Conservation (phyloP, 352 stramenopile genomes). For the Phytophthora melonis region DNA sequence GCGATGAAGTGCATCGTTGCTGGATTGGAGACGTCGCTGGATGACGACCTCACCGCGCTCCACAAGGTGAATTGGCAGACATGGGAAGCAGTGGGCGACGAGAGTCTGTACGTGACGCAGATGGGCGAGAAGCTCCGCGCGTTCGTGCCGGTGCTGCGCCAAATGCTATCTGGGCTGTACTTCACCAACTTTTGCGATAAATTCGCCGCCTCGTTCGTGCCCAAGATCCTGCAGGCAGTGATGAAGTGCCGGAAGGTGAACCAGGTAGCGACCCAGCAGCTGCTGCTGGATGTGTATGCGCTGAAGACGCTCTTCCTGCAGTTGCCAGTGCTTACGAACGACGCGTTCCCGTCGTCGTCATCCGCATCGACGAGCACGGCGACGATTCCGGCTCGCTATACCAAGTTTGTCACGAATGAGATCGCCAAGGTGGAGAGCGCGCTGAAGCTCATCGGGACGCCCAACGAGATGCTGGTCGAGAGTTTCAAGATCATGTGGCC, state of each 20-base stretch:
- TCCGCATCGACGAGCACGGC: constrained; percentile 51
- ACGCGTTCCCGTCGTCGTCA: constrained; percentile 45
- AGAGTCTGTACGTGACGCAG: constrained; percentile 94
- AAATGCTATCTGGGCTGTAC: constrained; percentile 93
- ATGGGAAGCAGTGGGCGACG: constrained; percentile 96
- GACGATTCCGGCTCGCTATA: constrained; percentile 94
- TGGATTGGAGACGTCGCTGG: constrained; percentile 92
- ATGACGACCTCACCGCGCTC: constrained; percentile 92
- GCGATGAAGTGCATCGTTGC: constrained; percentile 96
- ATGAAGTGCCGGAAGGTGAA: constrained; percentile 95
- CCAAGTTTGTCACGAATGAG: constrained; percentile 97
- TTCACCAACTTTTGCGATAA: constrained; percentile 99
- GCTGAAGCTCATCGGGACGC: constrained; percentile 98
- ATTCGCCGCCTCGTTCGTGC: constrained; percentile 94
- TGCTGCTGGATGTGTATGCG: constrained; percentile 98
- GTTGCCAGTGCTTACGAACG: constrained; percentile 88
- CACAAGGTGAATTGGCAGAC: constrained; percentile 93
- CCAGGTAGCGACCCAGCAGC: constrained; percentile 97
- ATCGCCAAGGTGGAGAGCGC: constrained; percentile 97
- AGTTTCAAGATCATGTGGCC: constrained; percentile 98
- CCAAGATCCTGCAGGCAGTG: constrained; percentile 89
- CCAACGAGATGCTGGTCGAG: constrained; percentile 95
- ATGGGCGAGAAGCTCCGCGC: constrained; percentile 94
- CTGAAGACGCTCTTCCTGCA: constrained; percentile 98
- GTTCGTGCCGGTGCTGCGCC: constrained; percentile 92